These are phyloP conservation scores for Tolypocladium ovalisporum DNA, from an alignment of 2,329 filamentous ascomycete species.

Conservation along the genomic window DNA sequence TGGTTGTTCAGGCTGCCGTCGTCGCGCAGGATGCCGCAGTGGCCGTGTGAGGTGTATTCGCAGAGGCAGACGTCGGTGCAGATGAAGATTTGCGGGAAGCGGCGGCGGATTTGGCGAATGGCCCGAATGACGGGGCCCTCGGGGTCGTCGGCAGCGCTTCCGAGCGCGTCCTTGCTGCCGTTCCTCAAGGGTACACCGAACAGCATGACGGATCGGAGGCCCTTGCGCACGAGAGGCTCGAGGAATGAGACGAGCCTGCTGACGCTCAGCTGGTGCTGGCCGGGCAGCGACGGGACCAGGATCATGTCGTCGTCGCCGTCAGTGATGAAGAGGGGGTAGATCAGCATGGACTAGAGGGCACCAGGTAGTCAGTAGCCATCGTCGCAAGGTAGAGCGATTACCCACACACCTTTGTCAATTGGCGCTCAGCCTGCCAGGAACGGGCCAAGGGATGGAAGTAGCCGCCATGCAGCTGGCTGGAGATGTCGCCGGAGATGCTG, in stretches of 20 bases:
- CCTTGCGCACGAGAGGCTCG: slow-evolving; percentile 77
- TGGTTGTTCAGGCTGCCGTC: slow-evolving; percentile 90
- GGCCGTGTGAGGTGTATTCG: slow-evolving; percentile 96
- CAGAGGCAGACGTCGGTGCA: slow-evolving; percentile 91
- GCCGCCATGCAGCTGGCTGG: slow-evolving; percentile 72
- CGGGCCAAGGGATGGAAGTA: slow-evolving; percentile 72
- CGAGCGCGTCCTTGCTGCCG: slow-evolving; percentile 78
- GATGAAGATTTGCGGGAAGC: slow-evolving; percentile 87
- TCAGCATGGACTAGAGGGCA: slow-evolving; percentile 74
- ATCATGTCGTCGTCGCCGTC: slow-evolving; percentile 90
- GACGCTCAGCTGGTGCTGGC: slow-evolving; percentile 78
- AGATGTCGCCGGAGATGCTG: slow-evolving; percentile 64
- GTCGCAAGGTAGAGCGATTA: background rate
- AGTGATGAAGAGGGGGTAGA: slow-evolving; percentile 94
- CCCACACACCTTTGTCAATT: slow-evolving; percentile 64
- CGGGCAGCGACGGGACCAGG: slow-evolving; percentile 79
- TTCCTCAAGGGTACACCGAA: slow-evolving; percentile 85
- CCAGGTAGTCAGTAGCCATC: background rate
- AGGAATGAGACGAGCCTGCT: slow-evolving; percentile 80
- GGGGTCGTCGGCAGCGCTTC: slow-evolving; percentile 86
- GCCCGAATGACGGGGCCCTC: slow-evolving; percentile 81
- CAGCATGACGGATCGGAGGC: slow-evolving; percentile 83
- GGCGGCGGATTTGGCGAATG: slow-evolving; percentile 72
- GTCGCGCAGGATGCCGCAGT: slow-evolving; percentile 91
- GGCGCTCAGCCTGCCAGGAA: slow-evolving; percentile 74